These are phyloP conservation scores for Proliferodiscus dingleyae DNA, from an alignment of 2,329 filamentous ascomycete species.

Conservation along the genomic window DNA sequence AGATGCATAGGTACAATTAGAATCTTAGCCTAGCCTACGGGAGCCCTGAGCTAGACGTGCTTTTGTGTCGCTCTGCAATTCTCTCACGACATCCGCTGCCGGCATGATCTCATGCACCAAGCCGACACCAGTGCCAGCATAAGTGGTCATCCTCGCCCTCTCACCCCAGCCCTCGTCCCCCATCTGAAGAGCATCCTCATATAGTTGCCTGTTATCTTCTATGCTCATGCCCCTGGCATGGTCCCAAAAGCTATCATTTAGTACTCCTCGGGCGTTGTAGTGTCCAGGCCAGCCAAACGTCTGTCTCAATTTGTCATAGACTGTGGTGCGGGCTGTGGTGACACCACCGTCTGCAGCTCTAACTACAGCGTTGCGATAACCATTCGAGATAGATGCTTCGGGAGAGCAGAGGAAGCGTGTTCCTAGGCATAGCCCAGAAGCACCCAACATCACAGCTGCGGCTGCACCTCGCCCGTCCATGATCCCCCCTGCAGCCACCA, in stretches of 20 bases:
- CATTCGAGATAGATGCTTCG: constrained; percentile 42
- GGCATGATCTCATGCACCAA: constrained; percentile 46
- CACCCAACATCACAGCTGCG: constrained; percentile 33
- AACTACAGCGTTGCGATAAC: constrained; percentile 44
- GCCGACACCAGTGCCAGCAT: constrained; percentile 58
- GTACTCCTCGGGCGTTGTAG: constrained; percentile 54
- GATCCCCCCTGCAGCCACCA: constrained; percentile 35
- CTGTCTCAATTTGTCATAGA: constrained; percentile 49
- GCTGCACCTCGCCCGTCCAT: constrained; percentile 33
- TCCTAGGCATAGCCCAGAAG: constrained; percentile 42
- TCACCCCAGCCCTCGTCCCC: constrained; percentile 49
- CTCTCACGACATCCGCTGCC: constrained; percentile 48
- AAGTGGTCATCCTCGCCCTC: constrained; percentile 52
- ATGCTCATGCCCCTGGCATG: constrained; percentile 33
- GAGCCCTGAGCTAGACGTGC: background rate
- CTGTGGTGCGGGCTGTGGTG: constrained; percentile 43
- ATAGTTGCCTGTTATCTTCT: constrained; percentile 38
- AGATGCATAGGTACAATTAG: too few relatives aligned
- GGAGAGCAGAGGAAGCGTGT: constrained; percentile 44
- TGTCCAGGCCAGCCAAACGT: constrained; percentile 52
- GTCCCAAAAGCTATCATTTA: constrained; percentile 49
- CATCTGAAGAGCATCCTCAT: constrained; percentile 40
- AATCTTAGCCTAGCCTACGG: too few relatives aligned
- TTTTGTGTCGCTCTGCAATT: constrained; percentile 24
- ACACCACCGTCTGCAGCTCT: constrained; percentile 44